phyloP scores from a whole-genome alignment of 1,284 basidiomycete species.

The Phellopilus nigrolimitatus region DNA sequence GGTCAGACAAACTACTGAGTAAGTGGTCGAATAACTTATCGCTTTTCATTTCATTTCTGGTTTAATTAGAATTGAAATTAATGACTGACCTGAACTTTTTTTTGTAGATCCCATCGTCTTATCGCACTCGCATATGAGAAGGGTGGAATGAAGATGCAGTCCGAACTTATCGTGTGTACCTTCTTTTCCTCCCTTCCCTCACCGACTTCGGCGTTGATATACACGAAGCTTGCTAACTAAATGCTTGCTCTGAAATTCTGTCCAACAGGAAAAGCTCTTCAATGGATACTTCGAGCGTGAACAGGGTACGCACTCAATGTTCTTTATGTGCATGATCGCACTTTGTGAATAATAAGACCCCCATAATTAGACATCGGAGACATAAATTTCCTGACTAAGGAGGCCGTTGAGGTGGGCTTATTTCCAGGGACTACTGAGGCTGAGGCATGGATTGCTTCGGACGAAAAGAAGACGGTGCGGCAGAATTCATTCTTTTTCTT shows the following conservation, averaged over 20 bases:
- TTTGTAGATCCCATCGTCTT: slow-evolving; percentile 16
- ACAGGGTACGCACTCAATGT: slow-evolving; percentile 11
- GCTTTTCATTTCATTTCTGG: background rate
- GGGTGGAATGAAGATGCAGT: slow-evolving; percentile 11
- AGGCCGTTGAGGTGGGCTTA: slow-evolving; percentile 7
- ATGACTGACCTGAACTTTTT: no score
- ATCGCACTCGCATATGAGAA: slow-evolving; percentile 18
- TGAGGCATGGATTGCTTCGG: slow-evolving; percentile 12
- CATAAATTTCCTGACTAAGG: slow-evolving; percentile 13
- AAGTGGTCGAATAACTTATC: background rate
- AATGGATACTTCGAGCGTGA: slow-evolving; percentile 18
- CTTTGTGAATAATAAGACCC: background rate
- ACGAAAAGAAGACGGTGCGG: slow-evolving; percentile 15
- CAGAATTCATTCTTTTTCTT: no score
- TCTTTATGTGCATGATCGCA: background rate
- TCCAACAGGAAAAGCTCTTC: slow-evolving; percentile 15
- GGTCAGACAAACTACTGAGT: slow-evolving; percentile 19
- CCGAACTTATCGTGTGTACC: slow-evolving; percentile 10
- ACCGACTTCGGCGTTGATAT: no score
- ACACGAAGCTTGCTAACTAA: no score
- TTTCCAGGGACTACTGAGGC: slow-evolving; percentile 13
- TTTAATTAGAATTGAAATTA: background rate
- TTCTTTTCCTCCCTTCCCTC: background rate
- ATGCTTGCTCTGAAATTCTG: no score
- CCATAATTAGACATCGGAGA: slow-evolving; percentile 15